Percentiles rank a stretch among this genome's conserved stretches.
Conservation (phyloP, 108 stramenopile species). For the Parietichytrium sp. region DNA sequence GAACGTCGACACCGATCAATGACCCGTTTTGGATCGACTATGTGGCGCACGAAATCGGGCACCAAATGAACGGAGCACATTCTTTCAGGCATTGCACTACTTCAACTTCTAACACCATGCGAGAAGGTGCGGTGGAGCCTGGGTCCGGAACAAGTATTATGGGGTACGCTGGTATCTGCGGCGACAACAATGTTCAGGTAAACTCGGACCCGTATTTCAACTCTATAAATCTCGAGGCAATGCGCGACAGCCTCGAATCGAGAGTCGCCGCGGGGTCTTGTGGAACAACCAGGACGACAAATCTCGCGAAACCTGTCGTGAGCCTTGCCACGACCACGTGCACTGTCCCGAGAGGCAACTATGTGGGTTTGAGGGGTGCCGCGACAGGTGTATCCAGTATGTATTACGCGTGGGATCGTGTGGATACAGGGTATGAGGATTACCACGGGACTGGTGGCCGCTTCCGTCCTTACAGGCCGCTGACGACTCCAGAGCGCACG, state of each 20-base stretch:
- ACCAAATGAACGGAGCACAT: constrained; percentile 1
- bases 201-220: constrained; percentile 24
- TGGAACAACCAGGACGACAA: neutral
- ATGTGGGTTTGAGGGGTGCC: neutral
- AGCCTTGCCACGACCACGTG: neutral
- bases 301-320: neutral
- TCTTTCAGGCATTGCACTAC: neutral
- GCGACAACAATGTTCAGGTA: neutral
- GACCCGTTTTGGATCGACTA: constrained; percentile 17
- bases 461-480: constrained; percentile 16
- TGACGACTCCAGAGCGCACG: neutral
- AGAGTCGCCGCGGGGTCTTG: neutral
- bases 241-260: neutral
- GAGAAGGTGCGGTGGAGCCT: neutral
- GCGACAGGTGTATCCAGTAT: neutral
- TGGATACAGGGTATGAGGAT: neutral
- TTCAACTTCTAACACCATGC: neutral
- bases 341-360: neutral
- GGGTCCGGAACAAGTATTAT: constrained; percentile 32
- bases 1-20: neutral
- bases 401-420: neutral
- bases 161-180: constrained; percentile 6
- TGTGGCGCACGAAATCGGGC: constrained; percentile 29
- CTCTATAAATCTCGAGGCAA: neutral
- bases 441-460: constrained; percentile 3